Evolutionary conservation across 768 basidiomycete species (phyloP), one percentile per base, ranked within the genome.

Genomic region (Trametes meyenii): DNA sequence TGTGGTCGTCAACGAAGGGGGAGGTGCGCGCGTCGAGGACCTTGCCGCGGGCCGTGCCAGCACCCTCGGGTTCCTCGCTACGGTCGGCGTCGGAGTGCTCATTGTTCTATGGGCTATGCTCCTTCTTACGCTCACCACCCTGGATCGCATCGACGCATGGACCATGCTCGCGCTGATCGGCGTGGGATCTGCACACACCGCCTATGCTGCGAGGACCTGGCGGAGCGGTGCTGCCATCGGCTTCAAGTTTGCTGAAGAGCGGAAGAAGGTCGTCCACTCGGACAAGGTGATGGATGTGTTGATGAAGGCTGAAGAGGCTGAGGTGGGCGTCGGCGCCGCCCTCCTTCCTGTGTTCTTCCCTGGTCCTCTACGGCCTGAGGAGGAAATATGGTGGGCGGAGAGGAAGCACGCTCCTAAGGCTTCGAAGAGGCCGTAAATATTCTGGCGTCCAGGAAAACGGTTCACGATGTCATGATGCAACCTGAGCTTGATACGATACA

Each of bases 1-100:
- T 11, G 73, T 75, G 55, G 66, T 74, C 56, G 59, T 69, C 60
- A 69, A 67, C 42, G 66, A 73, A 12, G 60, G 65, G 26, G 36
- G 48, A 11, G 72, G 72, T 12, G 40, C 71, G 45, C 57, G 66
- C 24, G 60, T 75, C 19, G 71, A 69, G 53, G 74, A 73, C 48
- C 61, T 75, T 17, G 74, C 74, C 2, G 64, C 53, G 7, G 63
- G 64, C 24, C 60, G 67, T 17, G 63, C 56, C 17, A 16, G 26
- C 6, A 35, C 17, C 21, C 56, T 40, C 21, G 66, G 64, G 0
- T 17, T 38, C 23, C 11, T 29, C 35, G 48, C 58, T 16, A 57
- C 61, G 36, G 26, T 58, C 50, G 33, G 38, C 44, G 12, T 42
- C 36, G 59, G 14, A 1, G 40, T 58, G n/a, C 62, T 71, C 7